Percentiles rank a stretch among this genome's conserved stretches.
Evolutionary conservation across 768 basidiomycete species (phyloP).

Genomic region (Suillus plorans): DNA sequence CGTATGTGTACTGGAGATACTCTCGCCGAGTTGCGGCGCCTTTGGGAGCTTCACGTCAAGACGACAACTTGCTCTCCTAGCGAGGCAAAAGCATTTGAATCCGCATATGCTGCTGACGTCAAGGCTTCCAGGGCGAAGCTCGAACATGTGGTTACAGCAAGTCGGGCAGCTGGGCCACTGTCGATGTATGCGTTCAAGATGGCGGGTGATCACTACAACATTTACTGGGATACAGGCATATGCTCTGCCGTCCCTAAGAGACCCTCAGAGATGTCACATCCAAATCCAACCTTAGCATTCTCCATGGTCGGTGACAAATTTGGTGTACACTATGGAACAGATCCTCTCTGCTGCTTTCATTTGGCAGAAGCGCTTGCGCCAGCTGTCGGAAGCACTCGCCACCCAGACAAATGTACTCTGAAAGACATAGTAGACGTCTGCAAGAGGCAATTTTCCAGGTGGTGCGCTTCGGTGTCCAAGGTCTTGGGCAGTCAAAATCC

Average conservation of each 20-base stretch:
- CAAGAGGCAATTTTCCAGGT: conserved; percentile 24
- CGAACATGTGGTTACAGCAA: conserved; percentile 8
- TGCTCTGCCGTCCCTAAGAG: conserved; percentile 24
- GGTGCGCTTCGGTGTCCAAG: conserved; percentile 25
- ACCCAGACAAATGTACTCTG: not conserved
- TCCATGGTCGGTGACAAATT: conserved; percentile 23
- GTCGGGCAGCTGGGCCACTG: conserved; percentile 30
- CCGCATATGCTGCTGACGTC: conserved; percentile 21
- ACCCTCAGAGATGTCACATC: conserved; percentile 13
- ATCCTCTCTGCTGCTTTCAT: conserved; percentile 32
- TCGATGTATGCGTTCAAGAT: conserved; percentile 9
- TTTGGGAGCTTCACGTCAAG: conserved; percentile 21
- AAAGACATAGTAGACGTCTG: not conserved
- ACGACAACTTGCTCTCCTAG: conserved; percentile 15
- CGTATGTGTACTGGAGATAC: conserved; percentile 23
- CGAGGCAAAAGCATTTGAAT: conserved; percentile 13
- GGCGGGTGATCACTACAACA: conserved; percentile 20
- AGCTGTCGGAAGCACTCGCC: not conserved
- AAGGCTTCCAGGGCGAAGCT: conserved; percentile 9
- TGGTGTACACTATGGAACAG: conserved; percentile 29
- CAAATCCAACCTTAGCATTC: conserved; percentile 32
- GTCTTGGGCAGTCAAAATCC: conserved; percentile 10
- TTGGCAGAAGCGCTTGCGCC: conserved; percentile 27
- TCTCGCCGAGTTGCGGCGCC: conserved; percentile 20
- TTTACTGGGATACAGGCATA: conserved; percentile 25